phyloP scores from a whole-genome alignment of 768 basidiomycete genomes.

The Phaffia australis region DNA sequence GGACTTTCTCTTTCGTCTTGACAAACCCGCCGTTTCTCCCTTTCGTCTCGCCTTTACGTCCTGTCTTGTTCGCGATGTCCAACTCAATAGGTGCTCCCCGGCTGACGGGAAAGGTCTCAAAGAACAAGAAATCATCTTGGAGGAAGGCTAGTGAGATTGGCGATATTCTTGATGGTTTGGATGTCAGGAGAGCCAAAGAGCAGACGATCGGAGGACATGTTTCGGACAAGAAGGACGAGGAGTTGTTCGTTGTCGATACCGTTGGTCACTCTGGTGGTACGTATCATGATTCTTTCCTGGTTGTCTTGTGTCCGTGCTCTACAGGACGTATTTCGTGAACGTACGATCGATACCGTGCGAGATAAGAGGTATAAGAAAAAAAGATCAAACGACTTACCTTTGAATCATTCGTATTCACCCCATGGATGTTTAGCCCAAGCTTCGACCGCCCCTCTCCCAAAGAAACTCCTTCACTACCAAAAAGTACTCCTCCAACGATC shows the following conservation, averaged over 20 bases:
- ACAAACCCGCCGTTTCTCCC: too few species aligned
- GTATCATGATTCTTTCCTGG: constrained; percentile 23
- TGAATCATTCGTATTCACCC: neutral
- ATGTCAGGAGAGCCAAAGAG: constrained; percentile 69
- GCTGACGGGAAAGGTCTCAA: constrained; percentile 50
- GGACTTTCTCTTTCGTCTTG: too few species aligned
- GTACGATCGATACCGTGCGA: too few species aligned
- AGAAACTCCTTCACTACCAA: constrained; percentile 32
- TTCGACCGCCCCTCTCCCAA: constrained; percentile 23
- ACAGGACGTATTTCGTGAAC: neutral
- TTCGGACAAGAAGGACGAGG: constrained; percentile 47
- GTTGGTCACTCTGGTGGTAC: constrained; percentile 64
- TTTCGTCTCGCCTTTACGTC: too few species aligned
- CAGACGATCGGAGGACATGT: constrained; percentile 33
- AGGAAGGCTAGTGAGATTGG: constrained; percentile 81
- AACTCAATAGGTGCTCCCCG: constrained; percentile 37
- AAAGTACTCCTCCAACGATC: constrained; percentile 69
- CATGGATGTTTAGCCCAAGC: constrained; percentile 19
- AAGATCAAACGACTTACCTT: neutral
- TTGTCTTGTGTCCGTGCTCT: neutral
- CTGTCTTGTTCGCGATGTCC: constrained; percentile 2
- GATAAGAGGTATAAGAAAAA: too few species aligned
- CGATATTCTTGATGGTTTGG: constrained; percentile 63
- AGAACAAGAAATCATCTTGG: constrained; percentile 90
- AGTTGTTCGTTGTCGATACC: constrained; percentile 70